These are phyloP conservation scores for Globisporangium middletonii DNA, from an alignment of 352 stramenopile genomes.

Conservation along the genomic window DNA sequence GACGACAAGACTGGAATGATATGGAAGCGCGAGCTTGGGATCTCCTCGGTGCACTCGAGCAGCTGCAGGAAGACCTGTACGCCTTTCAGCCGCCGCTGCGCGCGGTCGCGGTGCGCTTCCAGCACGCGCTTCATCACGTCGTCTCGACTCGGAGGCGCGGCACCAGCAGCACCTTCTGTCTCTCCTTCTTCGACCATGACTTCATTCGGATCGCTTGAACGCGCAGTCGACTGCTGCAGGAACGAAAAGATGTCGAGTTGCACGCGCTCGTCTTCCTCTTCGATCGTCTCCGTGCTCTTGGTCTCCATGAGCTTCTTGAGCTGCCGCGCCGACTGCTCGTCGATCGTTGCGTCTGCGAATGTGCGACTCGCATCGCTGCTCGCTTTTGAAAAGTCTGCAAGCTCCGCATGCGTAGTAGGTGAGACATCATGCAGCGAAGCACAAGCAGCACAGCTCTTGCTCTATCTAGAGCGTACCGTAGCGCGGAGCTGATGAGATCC, in stretches of 20 bases:
- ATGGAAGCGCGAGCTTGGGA: constrained; percentile 56
- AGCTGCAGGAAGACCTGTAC: constrained; percentile 62
- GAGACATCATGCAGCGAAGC: background rate
- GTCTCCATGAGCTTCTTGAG: constrained; percentile 64
- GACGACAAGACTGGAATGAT: constrained; percentile 71
- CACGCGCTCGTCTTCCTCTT: constrained; percentile 82
- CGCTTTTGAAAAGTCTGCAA: constrained; percentile 31
- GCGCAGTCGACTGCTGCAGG: constrained; percentile 43
- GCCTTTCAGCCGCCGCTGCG: constrained; percentile 43
- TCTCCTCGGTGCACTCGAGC: constrained; percentile 41
- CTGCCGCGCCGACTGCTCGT: constrained; percentile 44
- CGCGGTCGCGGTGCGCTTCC: constrained; percentile 39
- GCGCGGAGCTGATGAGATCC: constrained; percentile 43
- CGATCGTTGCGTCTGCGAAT: constrained; percentile 13
- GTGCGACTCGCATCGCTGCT: constrained; percentile 5
- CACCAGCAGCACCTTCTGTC: background rate
- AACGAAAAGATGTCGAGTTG: constrained; percentile 81
- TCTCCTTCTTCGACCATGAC: background rate
- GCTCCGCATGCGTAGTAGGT: too few species aligned
- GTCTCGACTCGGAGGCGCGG: constrained; percentile 20
- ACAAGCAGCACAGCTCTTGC: too few species aligned
- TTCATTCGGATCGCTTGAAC: constrained; percentile 4
- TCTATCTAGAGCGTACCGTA: constrained; percentile 32
- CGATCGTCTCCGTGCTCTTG: constrained; percentile 68
- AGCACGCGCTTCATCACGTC: constrained; percentile 46